Evolutionary conservation across 208 protist species (phyloP).

Genomic region (Leishmania lainsoni): DNA sequence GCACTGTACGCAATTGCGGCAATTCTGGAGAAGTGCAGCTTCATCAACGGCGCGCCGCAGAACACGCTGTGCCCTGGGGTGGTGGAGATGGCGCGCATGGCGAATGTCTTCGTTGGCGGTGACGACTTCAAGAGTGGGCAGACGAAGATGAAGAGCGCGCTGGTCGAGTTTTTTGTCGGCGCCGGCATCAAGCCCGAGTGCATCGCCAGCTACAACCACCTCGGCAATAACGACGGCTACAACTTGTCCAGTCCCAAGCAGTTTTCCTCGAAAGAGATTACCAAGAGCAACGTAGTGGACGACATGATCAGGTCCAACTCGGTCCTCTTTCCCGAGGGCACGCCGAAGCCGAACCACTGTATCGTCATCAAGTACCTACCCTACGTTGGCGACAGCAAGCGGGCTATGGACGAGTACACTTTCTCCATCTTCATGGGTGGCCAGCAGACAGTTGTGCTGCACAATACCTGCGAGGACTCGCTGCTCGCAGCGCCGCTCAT

Average conservation of each 20-base stretch:
- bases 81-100: slow-evolving; percentile 91
- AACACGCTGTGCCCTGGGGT: slow-evolving; percentile 98
- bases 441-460: slow-evolving; percentile 93
- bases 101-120: slow-evolving; percentile 95
- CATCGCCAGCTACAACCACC: slow-evolving; percentile 93
- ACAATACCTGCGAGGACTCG: slow-evolving; percentile 99
- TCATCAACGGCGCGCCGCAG: slow-evolving; percentile 99
- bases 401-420: slow-evolving; percentile 99
- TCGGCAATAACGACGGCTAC: slow-evolving; percentile 99
- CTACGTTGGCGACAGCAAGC: slow-evolving; percentile 97
- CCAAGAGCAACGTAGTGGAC: slow-evolving; percentile 99
- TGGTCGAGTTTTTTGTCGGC: slow-evolving; percentile 98
- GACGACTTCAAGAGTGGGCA: slow-evolving; percentile 99
- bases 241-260: slow-evolving; percentile 96
- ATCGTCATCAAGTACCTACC: slow-evolving; percentile 99
- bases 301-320: slow-evolving; percentile 98
- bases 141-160: slow-evolving; percentile 99
- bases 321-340: slow-evolving; percentile 94
- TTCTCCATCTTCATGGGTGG: slow-evolving; percentile 99
- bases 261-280: slow-evolving; percentile 99
- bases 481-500: slow-evolving; percentile 98
- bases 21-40: slow-evolving; percentile 97
- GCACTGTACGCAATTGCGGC: slow-evolving; percentile 96
- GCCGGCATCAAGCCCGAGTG: slow-evolving; percentile 91
- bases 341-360: slow-evolving; percentile 96